Base-by-base conservation (phyloP, 192 early-diverging fungal genomes). In the Umbelopsis vinacea region DNA sequence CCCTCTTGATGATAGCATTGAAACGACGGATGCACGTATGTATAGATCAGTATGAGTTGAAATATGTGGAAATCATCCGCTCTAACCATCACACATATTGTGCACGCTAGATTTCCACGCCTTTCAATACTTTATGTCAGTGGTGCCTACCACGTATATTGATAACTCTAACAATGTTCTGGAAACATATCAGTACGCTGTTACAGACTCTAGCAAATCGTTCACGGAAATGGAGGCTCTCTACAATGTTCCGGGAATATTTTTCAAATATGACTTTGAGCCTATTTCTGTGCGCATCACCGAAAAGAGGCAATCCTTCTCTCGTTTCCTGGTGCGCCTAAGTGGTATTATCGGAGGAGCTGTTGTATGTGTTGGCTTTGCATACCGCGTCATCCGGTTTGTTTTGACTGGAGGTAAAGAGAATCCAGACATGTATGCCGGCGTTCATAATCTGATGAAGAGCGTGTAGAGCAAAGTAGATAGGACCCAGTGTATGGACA, bases 141-240 rank as follows among this genome's bases (percentile, higher is more conserved):
- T 97, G 6, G 93, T 87, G 3, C 93, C 94, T 6, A 95, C 92
- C 0, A 89, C 85, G 22, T 94, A 90, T 67, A 84, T 93, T 23
- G 93, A 92, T 81, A 79, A 85, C 5, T 67, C 68, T 7, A 70
- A 75, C 46, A 83, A 76, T 40, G 69, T 82, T 3, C 70, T 98
- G 35, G 47, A 89, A n/a, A 96, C 97, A 24, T 96, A 94, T 80
- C 97, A 98, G 78, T 98, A 97, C 78, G 93, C 95, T 12, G 95
- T 97, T 2, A 97, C 92, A 29, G 94, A 97, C 74, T 87, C 82
- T 40, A 88, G 88, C 71, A 85, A 72, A 6, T 17, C 71, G 0
- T 79, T 77, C 35, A 54, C 15, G 24, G 79, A 77, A 40, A 60
- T 80, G 63, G 33, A 52, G 21, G 79, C 76, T 0, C 15, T 45